These are phyloP conservation scores for Pythium coloratum DNA, from an alignment of 352 stramenopile genomes.

Conservation along the genomic window DNA sequence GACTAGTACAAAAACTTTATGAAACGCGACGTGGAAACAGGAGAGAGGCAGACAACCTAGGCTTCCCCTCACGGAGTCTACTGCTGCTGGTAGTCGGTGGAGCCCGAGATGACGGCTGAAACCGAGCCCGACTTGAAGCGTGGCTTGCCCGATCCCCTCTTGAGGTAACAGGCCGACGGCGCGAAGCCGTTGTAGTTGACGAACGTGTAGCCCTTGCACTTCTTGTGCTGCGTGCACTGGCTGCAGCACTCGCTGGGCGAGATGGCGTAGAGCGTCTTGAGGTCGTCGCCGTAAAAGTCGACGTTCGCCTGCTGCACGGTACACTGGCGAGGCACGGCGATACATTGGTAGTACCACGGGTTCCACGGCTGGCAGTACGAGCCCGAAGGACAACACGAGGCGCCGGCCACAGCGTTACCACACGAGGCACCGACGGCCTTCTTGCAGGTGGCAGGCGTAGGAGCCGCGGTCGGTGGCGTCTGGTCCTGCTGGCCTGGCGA, in stretches of 20 bases:
- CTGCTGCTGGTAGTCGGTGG: too few relatives aligned
- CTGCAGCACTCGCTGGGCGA: slow-evolving; percentile 48
- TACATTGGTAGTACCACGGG: slow-evolving; percentile 50
- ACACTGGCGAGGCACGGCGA: slow-evolving; percentile 36
- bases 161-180: slow-evolving; percentile 56
- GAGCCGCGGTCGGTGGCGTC: not conserved
- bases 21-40: too few relatives aligned
- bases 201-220: slow-evolving; percentile 54
- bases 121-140: slow-evolving; percentile 33
- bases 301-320: slow-evolving; percentile 33
- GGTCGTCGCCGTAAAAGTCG: slow-evolving; percentile 55
- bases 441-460: slow-evolving; percentile 18
- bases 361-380: slow-evolving; percentile 61
- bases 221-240: slow-evolving; percentile 32
- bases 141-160: slow-evolving; percentile 32
- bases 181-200: slow-evolving; percentile 50
- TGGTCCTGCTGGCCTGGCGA: not conserved
- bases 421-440: slow-evolving; percentile 32
- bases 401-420: slow-evolving; percentile 33
- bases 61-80: too few relatives aligned
- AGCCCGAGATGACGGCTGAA: slow-evolving; percentile 27
- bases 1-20: too few relatives aligned
- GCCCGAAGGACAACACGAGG: slow-evolving; percentile 37
- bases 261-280: slow-evolving; percentile 38
- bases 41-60: too few relatives aligned